Evolutionary conservation across 129 eudicot genomes (phyloP), one percentile per base, ranked within the genome.

Genomic region (Pseudognaphalium luteoalbum): DNA sequence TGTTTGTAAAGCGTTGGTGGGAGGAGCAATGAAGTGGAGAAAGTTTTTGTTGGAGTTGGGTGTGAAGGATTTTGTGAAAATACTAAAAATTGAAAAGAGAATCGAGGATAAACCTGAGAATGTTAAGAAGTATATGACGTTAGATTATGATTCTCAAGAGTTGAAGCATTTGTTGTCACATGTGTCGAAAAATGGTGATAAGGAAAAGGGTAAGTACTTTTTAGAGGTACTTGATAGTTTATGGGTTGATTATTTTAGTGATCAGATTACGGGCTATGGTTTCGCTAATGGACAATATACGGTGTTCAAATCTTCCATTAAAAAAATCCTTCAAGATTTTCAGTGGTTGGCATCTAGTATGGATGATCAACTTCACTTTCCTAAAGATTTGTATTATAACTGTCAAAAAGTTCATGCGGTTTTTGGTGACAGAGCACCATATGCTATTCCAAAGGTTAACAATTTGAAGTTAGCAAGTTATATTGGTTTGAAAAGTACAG

Each of bases 171-270:
- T 90, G 70, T 32, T 90, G 37, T 83, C 89, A 44, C 62, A 25
- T 19, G 71, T 87, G 19, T 79, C 87, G 28, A 73, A 74, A 15
- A 82, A 74, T 62, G 82, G 85, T 68, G 82, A 80, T 78, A 51
- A 19, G 66, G 81, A 82, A 62, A 87, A 76, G 80, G 84, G 86
- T 74, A 83, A 67, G 73, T 85, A 81, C 68, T 83, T 90, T 25
- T 73, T 90, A 80, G 89, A 86, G 83, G 78, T 86, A 70, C 89
- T 90, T 59, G 96, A 87, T 80, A 83, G 80, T 11, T 42, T 84
- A 37, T 90, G 96, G 96, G 91, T 85, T 84, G 87, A 69, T 41
- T 73, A 54, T 82, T 87, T 85, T 72, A 33, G 82, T 73, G 86
- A 84, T 52, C 87, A 86, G 82, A 70, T 79, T 84, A 54, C 83